Evolutionary conservation across 352 stramenopile genomes (phyloP).

Genomic region (Phytophthora quininea): DNA sequence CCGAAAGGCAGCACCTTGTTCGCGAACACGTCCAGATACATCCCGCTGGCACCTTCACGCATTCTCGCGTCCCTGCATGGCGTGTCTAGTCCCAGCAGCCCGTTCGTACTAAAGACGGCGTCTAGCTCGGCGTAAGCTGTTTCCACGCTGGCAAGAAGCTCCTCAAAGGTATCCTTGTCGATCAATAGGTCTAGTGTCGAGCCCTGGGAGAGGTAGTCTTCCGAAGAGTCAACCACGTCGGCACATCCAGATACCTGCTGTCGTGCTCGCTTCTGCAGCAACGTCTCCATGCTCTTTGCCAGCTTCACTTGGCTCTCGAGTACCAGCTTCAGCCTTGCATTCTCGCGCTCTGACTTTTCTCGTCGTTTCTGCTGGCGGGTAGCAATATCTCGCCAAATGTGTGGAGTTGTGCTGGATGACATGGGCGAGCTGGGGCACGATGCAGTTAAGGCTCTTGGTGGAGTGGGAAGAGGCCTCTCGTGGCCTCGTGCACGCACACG

Average conservation of each 20-base stretch:
- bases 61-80: constrained; percentile 33
- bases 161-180: constrained; percentile 38
- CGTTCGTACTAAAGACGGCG: constrained; percentile 33
- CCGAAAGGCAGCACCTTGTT: constrained; percentile 42
- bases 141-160: constrained; percentile 35
- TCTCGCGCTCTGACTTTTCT: constrained; percentile 54
- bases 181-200: constrained; percentile 33
- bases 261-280: constrained; percentile 48
- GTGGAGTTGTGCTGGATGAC: constrained; percentile 13
- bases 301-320: constrained; percentile 59
- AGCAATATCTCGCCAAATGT: constrained; percentile 54
- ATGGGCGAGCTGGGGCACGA: not conserved
- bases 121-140: constrained; percentile 37
- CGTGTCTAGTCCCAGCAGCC: constrained; percentile 30
- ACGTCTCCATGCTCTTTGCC: constrained; percentile 50
- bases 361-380: constrained; percentile 48
- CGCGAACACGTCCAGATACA: constrained; percentile 44
- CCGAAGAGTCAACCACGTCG: constrained; percentile 22
- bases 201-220: constrained; percentile 24
- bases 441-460: constrained; percentile 6
- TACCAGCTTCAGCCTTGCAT: constrained; percentile 50
- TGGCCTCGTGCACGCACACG: constrained; percentile 11
- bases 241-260: constrained; percentile 36
- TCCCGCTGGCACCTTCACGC: constrained; percentile 33
- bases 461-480: constrained; percentile 6